Percentiles rank a stretch among this genome's conserved stretches.
These are phyloP conservation scores for Aspergillus fumigatiaffinis DNA, from an alignment of 2,329 filamentous ascomycete genomes.

Conservation along the genomic window DNA sequence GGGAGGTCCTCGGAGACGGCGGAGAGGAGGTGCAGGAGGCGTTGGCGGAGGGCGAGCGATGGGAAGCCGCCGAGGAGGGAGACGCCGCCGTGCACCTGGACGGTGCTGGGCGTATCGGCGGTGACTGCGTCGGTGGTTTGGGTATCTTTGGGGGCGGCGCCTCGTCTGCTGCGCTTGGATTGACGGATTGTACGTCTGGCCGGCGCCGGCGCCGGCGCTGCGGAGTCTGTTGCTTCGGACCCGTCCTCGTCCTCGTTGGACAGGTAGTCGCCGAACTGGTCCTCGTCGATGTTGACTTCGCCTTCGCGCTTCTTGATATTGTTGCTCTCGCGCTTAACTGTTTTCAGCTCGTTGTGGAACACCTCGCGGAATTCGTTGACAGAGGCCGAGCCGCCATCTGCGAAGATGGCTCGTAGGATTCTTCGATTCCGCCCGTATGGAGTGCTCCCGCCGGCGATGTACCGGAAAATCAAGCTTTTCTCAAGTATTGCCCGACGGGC, in stretches of 20 bases:
- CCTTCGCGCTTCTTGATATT: slow-evolving; percentile 38
- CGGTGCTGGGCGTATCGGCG: neutral
- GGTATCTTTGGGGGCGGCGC: slow-evolving; percentile 7
- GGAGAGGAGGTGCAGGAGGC: slow-evolving; percentile 42
- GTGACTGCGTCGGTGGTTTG: slow-evolving; percentile 1
- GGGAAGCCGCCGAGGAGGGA: slow-evolving; percentile 35
- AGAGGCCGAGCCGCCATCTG: slow-evolving; percentile 37
- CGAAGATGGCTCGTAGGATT: slow-evolving; percentile 46
- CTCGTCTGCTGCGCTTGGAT: slow-evolving; percentile 32
- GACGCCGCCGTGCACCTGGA: slow-evolving; percentile 18
- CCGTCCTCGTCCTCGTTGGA: slow-evolving; percentile 38
- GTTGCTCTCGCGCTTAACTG: slow-evolving; percentile 22
- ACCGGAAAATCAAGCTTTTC: slow-evolving; percentile 42
- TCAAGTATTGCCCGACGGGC: slow-evolving; percentile 20
- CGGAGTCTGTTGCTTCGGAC: slow-evolving; percentile 16
- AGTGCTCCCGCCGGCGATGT: slow-evolving; percentile 30
- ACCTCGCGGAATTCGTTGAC: slow-evolving; percentile 43
- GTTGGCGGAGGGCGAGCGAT: slow-evolving; percentile 42
- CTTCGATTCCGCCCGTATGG: slow-evolving; percentile 36
- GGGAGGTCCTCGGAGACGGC: slow-evolving; percentile 34
- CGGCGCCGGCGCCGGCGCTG: slow-evolving; percentile 19
- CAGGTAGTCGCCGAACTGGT: slow-evolving; percentile 45
- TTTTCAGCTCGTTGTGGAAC: slow-evolving; percentile 44
- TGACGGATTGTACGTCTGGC: slow-evolving; percentile 20
- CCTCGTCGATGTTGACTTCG: slow-evolving; percentile 44